Conservation (phyloP, 257 asterid species). For the Nicotiana noctiflora region DNA sequence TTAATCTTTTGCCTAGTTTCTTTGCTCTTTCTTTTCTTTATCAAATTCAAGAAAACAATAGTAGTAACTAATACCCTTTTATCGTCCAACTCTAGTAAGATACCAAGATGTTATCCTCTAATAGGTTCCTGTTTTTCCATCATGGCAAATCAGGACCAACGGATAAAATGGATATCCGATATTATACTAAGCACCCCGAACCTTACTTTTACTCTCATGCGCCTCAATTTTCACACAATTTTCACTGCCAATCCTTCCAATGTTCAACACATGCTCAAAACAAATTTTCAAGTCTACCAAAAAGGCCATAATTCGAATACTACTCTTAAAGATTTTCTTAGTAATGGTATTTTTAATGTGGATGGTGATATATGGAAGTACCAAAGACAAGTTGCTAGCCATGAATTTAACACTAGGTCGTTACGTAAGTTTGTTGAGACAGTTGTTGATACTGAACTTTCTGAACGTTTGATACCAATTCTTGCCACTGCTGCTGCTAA, state of each 20-base stretch:
- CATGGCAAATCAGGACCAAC: slow-evolving; percentile 9
- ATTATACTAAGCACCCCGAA: slow-evolving; percentile 21
- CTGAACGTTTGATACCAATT: slow-evolving; percentile 27
- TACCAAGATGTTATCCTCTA: slow-evolving; percentile 37
- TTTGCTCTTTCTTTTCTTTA: slow-evolving; percentile 15
- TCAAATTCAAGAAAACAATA: not conserved
- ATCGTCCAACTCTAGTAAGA: not conserved
- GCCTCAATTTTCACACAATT: slow-evolving; percentile 9
- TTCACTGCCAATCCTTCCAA: slow-evolving; percentile 31
- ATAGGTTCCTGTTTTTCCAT: slow-evolving; percentile 27
- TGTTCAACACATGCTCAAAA: slow-evolving; percentile 32
- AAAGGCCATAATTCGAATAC: slow-evolving; percentile 18
- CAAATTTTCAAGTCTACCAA: slow-evolving; percentile 26
- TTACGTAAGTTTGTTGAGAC: slow-evolving; percentile 26
- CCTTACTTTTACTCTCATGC: slow-evolving; percentile 26
- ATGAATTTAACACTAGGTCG: slow-evolving; percentile 40
- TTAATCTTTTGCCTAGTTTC: slow-evolving; percentile 22
- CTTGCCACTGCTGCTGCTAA: slow-evolving; percentile 16
- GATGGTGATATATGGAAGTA: slow-evolving; percentile 41
- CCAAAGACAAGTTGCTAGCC: slow-evolving; percentile 41
- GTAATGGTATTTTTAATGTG: slow-evolving; percentile 39
- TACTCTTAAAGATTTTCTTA: slow-evolving; percentile 21
- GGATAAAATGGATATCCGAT: slow-evolving; percentile 35
- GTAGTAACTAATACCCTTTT: not conserved
- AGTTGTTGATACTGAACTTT: slow-evolving; percentile 31